Evolutionary conservation across 2,329 filamentous ascomycete species (phyloP).

Genomic region (Chaetomiaceae sp.): DNA sequence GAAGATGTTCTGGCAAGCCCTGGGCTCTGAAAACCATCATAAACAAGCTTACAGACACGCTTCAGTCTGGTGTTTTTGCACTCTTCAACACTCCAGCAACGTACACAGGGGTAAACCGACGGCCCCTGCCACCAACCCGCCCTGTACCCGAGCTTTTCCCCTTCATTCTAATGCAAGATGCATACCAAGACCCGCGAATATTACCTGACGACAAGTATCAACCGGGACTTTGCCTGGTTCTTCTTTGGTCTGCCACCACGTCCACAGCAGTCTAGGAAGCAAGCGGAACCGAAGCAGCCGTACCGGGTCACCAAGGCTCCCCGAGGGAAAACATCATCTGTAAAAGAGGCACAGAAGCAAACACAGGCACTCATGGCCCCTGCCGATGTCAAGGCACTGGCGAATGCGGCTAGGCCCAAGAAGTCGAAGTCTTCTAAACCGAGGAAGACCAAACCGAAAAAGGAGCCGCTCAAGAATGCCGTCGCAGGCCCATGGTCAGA

Average conservation of each 20-base stretch:
- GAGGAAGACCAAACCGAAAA: conserved; percentile 16
- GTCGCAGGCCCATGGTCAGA: conserved; percentile 18
- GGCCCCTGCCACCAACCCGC: neutral
- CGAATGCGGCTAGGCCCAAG: conserved; percentile 8
- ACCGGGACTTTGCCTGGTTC: conserved; percentile 20
- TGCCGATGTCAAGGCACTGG: neutral
- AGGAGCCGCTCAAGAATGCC: neutral
- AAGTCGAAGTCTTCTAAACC: conserved; percentile 30
- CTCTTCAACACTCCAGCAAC: too few relatives aligned
- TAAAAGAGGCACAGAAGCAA: conserved; percentile 2
- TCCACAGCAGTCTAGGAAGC: neutral
- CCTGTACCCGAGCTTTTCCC: neutral
- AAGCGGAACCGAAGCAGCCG: neutral
- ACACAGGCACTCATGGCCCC: conserved; percentile 4
- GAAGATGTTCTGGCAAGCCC: too few relatives aligned
- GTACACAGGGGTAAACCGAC: neutral
- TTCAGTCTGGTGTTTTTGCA: too few relatives aligned
- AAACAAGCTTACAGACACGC: too few relatives aligned
- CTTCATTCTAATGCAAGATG: conserved; percentile 11
- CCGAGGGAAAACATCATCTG: conserved; percentile 1
- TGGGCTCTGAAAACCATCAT: too few relatives aligned
- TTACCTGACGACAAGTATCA: conserved; percentile 15
- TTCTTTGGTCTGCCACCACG: neutral
- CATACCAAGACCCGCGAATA: conserved; percentile 19
- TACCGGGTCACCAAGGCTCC: conserved; percentile 4